Conservation (phyloP, 2,329 filamentous ascomycete species). For the Hymenoscyphus salicellus region DNA sequence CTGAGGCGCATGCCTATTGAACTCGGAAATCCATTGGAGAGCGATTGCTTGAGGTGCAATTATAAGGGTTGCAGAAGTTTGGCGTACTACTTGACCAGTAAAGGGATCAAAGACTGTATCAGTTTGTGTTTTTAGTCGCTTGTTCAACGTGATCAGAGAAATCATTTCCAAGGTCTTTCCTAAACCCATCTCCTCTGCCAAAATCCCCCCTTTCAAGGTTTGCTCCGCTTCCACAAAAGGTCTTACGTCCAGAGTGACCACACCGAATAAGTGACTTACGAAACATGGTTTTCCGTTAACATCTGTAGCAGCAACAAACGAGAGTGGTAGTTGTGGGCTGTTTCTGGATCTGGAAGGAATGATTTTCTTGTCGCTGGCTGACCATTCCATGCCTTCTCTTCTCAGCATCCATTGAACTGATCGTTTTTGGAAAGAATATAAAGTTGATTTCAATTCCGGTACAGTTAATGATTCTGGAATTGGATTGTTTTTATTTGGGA, state of each 20-base stretch:
- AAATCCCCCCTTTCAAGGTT: conserved; percentile 45
- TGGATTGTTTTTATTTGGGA: conserved; percentile 49
- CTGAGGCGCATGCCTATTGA: conserved; percentile 55
- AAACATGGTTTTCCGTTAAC: conserved; percentile 47
- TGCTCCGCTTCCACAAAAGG: conserved; percentile 44
- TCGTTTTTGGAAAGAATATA: conserved; percentile 72
- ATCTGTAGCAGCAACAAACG: conserved; percentile 48
- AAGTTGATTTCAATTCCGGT: conserved; percentile 45
- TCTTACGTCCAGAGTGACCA: conserved; percentile 50
- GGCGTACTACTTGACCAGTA: conserved; percentile 43
- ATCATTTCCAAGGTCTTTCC: conserved; percentile 78
- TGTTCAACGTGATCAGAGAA: conserved; percentile 64
- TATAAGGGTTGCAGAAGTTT: conserved; percentile 58
- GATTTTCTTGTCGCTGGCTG: conserved; percentile 13
- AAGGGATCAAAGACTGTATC: conserved; percentile 38
- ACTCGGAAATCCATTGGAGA: conserved; percentile 61
- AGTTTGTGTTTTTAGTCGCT: conserved; percentile 34
- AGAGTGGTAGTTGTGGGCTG: conserved; percentile 28
- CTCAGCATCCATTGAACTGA: conserved; percentile 67
- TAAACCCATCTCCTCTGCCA: conserved; percentile 80
- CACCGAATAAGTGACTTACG: conserved; percentile 62
- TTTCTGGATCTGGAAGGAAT: not conserved
- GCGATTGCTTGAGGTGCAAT: conserved; percentile 56
- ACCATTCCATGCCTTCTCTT: conserved; percentile 60
- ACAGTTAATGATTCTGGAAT: conserved; percentile 42